A percentile compares a stretch with the other conserved stretches of the same genome.
phyloP scores from a whole-genome alignment of 495 filamentous ascomycete species.

The Daldinia childiae region DNA sequence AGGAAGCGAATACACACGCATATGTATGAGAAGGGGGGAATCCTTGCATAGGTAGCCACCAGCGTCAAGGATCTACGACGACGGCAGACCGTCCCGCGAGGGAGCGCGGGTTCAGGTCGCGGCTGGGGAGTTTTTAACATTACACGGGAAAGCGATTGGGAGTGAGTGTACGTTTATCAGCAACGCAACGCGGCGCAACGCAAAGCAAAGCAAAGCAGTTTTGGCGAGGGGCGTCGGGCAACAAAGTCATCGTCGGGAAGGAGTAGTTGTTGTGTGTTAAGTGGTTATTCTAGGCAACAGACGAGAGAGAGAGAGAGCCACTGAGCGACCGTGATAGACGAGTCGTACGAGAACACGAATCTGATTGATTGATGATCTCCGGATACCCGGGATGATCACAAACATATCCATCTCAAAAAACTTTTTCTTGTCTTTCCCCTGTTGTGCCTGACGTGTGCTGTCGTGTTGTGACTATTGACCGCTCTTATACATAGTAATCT shows the following conservation, averaged over 20 bases:
- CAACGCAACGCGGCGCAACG: too few species aligned
- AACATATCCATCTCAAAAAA: constrained; percentile 2
- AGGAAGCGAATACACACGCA: constrained; percentile 2
- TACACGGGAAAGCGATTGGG: constrained; percentile 8
- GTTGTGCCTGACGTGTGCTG: background rate
- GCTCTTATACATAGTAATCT: background rate
- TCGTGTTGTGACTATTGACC: background rate
- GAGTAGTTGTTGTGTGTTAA: background rate
- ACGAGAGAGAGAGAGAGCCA: background rate
- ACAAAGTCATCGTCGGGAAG: constrained; percentile 3
- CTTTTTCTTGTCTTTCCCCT: background rate
- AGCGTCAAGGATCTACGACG: background rate
- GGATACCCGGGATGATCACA: constrained; percentile 8
- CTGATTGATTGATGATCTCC: constrained; percentile 12
- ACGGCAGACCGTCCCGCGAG: background rate
- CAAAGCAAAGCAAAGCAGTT: background rate
- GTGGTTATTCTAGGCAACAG: constrained; percentile 7
- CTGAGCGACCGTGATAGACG: constrained; percentile 10
- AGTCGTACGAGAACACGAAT: constrained; percentile 37
- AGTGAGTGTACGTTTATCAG: background rate
- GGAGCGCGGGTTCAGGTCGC: background rate
- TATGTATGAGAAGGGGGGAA: background rate
- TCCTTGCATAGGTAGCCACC: background rate
- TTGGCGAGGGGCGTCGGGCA: background rate
- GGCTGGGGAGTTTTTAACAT: background rate